Percentiles rank a stretch among this genome's conserved stretches.
Conservation (phyloP, 2,329 filamentous ascomycete species). For the Ascochyta viciae-villosae region DNA sequence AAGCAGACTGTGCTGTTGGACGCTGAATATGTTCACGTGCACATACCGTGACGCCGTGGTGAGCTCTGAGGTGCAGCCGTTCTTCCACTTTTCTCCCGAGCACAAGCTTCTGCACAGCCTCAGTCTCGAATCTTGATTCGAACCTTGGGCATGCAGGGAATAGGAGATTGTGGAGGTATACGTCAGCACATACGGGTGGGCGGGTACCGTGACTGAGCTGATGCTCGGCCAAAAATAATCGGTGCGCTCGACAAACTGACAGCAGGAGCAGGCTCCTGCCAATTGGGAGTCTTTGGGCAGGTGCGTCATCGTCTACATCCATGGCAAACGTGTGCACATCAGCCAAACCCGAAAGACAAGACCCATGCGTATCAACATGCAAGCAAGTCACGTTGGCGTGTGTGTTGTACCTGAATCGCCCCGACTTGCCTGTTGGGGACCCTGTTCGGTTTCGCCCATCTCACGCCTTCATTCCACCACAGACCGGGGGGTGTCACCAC, state of each 20-base stretch:
- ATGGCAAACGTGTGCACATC: not conserved
- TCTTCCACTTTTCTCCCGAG: slow-evolving; percentile 8
- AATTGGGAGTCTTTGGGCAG: not conserved
- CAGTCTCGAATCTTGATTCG: slow-evolving; percentile 11
- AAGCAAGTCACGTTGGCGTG: not conserved
- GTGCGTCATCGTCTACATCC: not conserved
- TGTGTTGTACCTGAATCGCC: slow-evolving; percentile 7
- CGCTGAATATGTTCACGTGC: not conserved
- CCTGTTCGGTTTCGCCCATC: not conserved
- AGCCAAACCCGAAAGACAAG: not conserved
- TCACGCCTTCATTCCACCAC: slow-evolving; percentile 14
- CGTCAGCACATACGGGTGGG: slow-evolving; percentile 9
- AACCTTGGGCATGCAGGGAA: not conserved
- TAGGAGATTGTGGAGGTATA: slow-evolving; percentile 14
- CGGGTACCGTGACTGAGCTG: not conserved
- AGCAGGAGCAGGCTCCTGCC: not conserved
- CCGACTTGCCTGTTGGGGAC: slow-evolving; percentile 3
- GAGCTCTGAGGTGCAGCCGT: not conserved
- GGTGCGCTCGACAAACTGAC: not conserved
- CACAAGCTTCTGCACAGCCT: slow-evolving; percentile 20
- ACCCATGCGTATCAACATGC: not conserved
- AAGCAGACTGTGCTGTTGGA: no score
- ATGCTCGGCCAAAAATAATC: not conserved
- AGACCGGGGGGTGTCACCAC: slow-evolving; percentile 12
- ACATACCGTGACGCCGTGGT: not conserved